A percentile compares a stretch with the other conserved stretches of the same genome.
These are phyloP conservation scores for Bolboschoenoplectus hybrid DNA, from an alignment of 202 grass and related monocot genomes.

Conservation along the genomic window DNA sequence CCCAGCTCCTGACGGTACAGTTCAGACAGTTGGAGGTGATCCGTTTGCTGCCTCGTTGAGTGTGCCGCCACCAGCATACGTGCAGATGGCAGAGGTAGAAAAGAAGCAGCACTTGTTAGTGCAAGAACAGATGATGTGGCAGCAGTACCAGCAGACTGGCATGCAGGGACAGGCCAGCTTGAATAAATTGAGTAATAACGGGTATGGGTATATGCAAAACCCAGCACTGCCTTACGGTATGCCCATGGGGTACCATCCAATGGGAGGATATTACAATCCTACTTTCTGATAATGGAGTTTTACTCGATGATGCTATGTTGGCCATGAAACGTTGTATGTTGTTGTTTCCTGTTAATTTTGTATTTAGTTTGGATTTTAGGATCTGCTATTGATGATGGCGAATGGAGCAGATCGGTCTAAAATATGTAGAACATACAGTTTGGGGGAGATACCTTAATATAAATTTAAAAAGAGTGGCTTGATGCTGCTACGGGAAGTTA, in stretches of 20 bases:
- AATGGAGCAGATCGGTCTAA: not conserved
- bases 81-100: slow-evolving; percentile 81
- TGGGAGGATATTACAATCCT: slow-evolving; percentile 53
- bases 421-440: slow-evolving; percentile 36
- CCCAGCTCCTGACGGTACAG: slow-evolving; percentile 53
- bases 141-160: slow-evolving; percentile 53
- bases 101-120: slow-evolving; percentile 71
- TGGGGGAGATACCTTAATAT: not conserved
- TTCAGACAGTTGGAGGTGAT: slow-evolving; percentile 49
- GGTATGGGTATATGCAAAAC: slow-evolving; percentile 41
- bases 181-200: slow-evolving; percentile 39
- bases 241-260: slow-evolving; percentile 51
- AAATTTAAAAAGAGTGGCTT: slow-evolving; percentile 7
- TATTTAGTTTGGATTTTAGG: slow-evolving; percentile 30
- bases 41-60: slow-evolving; percentile 78
- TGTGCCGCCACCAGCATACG: slow-evolving; percentile 70
- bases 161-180: slow-evolving; percentile 59
- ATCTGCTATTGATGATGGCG: slow-evolving; percentile 22
- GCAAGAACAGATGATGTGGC: slow-evolving; percentile 85
- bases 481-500: slow-evolving; percentile 25
- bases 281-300: slow-evolving; percentile 26
- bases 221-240: slow-evolving; percentile 50
- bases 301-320: slow-evolving; percentile 16
- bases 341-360: slow-evolving; percentile 33
- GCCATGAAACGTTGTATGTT: slow-evolving; percentile 21